Percentiles rank a stretch among this genome's conserved stretches.
phyloP scores from a whole-genome alignment of 73 alveolate species.

The Paramecium sexaurelia region DNA sequence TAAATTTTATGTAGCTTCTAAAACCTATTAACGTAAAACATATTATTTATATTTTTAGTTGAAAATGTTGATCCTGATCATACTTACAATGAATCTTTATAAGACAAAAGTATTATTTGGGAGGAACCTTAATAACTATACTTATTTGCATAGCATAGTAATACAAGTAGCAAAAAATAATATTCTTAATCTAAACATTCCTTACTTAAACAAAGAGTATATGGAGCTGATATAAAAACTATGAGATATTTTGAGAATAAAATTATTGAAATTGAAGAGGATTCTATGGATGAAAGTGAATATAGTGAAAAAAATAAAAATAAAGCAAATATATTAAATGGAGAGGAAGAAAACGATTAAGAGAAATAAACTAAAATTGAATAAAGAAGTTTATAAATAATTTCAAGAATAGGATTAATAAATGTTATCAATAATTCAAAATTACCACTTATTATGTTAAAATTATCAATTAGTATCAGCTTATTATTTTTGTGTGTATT shows the following conservation, averaged over 20 bases:
- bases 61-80: not conserved
- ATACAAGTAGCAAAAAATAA: not conserved
- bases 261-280: slow-evolving; percentile 22
- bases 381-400: not conserved
- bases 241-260: not conserved
- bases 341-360: not conserved
- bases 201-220: not conserved
- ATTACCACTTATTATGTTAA: not conserved
- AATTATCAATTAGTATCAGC: not conserved
- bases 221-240: not conserved
- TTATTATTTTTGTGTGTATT: not conserved
- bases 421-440: not conserved
- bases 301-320: not conserved
- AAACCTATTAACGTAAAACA: not conserved
- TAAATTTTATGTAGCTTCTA: not conserved
- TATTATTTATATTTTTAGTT: not conserved
- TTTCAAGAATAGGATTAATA: not conserved
- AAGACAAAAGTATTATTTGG: slow-evolving; percentile 28
- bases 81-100: not conserved
- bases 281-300: not conserved
- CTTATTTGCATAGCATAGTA: not conserved
- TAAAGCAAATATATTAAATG: not conserved
- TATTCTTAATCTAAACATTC: not conserved
- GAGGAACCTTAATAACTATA: not conserved
- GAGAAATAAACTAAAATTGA: not conserved